phyloP scores from a whole-genome alignment of 2,329 filamentous ascomycete species.

The Magnaporthiopsis rhizophila region DNA sequence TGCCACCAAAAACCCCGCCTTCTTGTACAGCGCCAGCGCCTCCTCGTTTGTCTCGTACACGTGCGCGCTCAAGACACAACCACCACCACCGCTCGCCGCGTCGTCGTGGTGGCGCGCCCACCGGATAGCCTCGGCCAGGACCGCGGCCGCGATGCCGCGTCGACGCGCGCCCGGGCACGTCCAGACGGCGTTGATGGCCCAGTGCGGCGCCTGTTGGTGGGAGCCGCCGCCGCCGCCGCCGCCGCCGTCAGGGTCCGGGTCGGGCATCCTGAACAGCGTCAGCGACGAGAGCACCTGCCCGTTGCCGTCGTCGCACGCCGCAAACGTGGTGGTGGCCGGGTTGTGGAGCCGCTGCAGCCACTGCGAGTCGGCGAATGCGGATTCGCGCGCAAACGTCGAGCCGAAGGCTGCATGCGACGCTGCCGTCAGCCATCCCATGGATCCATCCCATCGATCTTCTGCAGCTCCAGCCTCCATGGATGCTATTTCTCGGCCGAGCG shows the following conservation, averaged over 20 bases:
- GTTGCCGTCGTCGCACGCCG: slow-evolving; percentile 15
- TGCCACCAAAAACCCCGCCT: not conserved
- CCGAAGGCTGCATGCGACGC: slow-evolving; percentile 9
- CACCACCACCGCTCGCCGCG: slow-evolving; percentile 2
- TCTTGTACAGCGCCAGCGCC: slow-evolving; percentile 5
- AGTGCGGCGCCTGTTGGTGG: slow-evolving; percentile 14
- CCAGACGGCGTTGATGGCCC: slow-evolving; percentile 28
- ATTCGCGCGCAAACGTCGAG: slow-evolving; percentile 28
- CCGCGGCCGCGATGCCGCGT: slow-evolving; percentile 24
- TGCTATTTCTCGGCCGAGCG: too few species aligned
- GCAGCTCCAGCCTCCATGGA: too few species aligned
- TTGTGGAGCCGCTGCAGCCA: slow-evolving; percentile 29
- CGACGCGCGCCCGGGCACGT: slow-evolving; percentile 27
- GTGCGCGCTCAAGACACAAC: slow-evolving; percentile 9
- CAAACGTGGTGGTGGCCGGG: slow-evolving; percentile 25
- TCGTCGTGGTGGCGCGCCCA: slow-evolving; percentile 13
- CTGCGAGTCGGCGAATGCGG: slow-evolving; percentile 24
- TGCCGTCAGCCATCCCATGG: not conserved
- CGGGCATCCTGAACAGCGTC: slow-evolving; percentile 23
- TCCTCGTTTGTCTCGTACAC: slow-evolving; percentile 5
- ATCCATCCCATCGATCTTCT: too few species aligned
- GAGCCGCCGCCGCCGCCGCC: slow-evolving; percentile 7
- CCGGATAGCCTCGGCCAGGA: slow-evolving; percentile 22
- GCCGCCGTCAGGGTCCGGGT: not conserved
- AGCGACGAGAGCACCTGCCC: slow-evolving; percentile 23